Evolutionary conservation across 148 eudicot species (phyloP).

Genomic region (Pharnaceum exiguum): DNA sequence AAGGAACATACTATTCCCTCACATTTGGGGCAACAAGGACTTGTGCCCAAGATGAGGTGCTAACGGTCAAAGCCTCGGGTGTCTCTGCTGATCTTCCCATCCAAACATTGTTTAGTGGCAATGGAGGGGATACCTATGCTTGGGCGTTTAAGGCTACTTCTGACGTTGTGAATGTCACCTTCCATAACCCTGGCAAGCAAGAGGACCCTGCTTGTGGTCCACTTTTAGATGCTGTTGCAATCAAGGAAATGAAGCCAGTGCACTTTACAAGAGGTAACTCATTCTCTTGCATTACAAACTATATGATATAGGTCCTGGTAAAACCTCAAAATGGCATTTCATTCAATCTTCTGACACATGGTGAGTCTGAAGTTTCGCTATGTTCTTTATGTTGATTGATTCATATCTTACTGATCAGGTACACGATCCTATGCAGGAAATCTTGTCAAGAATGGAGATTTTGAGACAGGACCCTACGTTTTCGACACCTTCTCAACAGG

Average conservation of each 20-base stretch:
- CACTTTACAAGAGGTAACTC: conserved; percentile 31
- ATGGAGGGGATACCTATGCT: conserved; percentile 82
- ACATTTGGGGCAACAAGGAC: conserved; percentile 81
- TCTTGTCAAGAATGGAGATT: conserved; percentile 68
- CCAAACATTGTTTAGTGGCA: conserved; percentile 64
- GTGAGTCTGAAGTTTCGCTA: too few relatives aligned
- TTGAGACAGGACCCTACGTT: conserved; percentile 68
- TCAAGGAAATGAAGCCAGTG: conserved; percentile 43
- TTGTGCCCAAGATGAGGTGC: conserved; percentile 78
- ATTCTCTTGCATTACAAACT: too few relatives aligned
- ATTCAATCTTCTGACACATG: too few relatives aligned
- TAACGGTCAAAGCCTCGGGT: conserved; percentile 42
- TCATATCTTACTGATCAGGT: too few relatives aligned
- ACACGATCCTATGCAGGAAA: conserved; percentile 59
- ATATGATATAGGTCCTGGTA: too few relatives aligned
- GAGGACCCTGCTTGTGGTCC: conserved; percentile 86
- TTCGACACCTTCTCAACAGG: conserved; percentile 71
- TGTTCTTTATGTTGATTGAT: too few relatives aligned
- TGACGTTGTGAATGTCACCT: conserved; percentile 42
- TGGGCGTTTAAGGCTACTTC: conserved; percentile 56
- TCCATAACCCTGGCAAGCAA: conserved; percentile 62
- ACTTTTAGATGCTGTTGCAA: conserved; percentile 65
- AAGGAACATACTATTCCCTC: conserved; percentile 43
- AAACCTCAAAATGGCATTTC: too few relatives aligned
- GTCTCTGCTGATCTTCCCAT: conserved; percentile 42